Conservation (phyloP, 1,139 yeast species). For the Suhomyces guaymorum region DNA sequence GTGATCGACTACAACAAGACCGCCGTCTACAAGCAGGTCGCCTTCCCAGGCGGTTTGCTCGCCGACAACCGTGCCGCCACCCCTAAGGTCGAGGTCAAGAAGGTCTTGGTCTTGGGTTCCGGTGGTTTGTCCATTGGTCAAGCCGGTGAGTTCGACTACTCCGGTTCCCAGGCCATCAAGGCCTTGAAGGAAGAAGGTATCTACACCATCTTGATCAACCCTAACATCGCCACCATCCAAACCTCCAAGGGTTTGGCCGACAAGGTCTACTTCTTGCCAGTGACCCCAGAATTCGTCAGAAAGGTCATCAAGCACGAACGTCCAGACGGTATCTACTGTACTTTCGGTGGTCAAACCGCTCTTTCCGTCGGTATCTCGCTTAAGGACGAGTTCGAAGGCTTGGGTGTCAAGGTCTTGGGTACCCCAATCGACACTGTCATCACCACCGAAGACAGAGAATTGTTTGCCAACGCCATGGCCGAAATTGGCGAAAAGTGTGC, state of each 20-base stretch:
- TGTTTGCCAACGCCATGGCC: conserved; percentile 91
- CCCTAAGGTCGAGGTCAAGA: conserved; percentile 83
- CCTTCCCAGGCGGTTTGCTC: conserved; percentile 85
- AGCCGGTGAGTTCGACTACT: conserved; percentile 99
- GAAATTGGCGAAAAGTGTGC: conserved; percentile 96
- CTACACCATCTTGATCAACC: conserved; percentile 91
- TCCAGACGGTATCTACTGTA: conserved; percentile 95
- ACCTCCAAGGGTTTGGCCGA: conserved; percentile 98
- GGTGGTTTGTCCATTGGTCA: conserved; percentile 99
- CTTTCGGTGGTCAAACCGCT: conserved; percentile 99
- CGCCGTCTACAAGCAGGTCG: conserved; percentile 66
- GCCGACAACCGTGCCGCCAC: conserved; percentile 71
- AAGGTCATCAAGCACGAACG: conserved; percentile 92
- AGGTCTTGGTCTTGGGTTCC: conserved; percentile 94
- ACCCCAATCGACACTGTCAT: conserved; percentile 94
- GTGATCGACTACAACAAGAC: conserved; percentile 62
- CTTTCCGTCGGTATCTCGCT: conserved; percentile 91
- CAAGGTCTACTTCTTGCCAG: conserved; percentile 95
- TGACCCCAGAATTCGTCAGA: conserved; percentile 92
- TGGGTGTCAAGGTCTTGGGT: conserved; percentile 95
- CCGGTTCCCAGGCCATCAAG: conserved; percentile 92
- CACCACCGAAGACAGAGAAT: conserved; percentile 96
- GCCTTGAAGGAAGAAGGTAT: conserved; percentile 98
- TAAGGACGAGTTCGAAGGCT: conserved; percentile 89
- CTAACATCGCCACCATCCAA: conserved; percentile 97